These are phyloP conservation scores for Fusarium transvaalense DNA, from an alignment of 2,329 filamentous ascomycete species.

Conservation along the genomic window DNA sequence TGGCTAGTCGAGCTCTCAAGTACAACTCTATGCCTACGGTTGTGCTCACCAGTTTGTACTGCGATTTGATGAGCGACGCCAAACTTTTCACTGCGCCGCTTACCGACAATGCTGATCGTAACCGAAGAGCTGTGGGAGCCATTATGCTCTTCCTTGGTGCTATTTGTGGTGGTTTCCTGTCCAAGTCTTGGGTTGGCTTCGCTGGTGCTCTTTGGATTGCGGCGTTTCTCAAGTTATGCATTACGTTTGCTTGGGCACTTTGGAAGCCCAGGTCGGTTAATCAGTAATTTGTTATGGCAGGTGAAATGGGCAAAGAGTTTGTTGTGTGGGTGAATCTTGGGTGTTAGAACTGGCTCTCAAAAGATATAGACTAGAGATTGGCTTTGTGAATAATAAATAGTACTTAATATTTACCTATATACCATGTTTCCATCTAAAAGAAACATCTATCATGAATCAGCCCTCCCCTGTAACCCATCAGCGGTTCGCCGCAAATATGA, in stretches of 20 bases:
- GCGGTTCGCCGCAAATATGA: too few species aligned
- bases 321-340: not conserved
- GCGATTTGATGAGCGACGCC: conserved; percentile 48
- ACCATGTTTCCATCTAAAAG: too few species aligned
- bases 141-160: conserved; percentile 43
- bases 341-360: not conserved
- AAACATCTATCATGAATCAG: too few species aligned
- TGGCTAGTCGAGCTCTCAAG: conserved; percentile 46
- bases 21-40: conserved; percentile 48
- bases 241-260: conserved; percentile 39
- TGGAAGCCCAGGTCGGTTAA: conserved; percentile 43
- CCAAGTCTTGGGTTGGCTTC: conserved; percentile 47
- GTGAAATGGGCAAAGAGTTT: not conserved
- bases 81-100: conserved; percentile 44
- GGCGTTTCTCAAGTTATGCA: conserved; percentile 44
- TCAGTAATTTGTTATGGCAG: not conserved
- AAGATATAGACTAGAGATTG: not conserved
- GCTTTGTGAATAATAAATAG: not conserved
- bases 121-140: conserved; percentile 39
- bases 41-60: conserved; percentile 47
- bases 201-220: conserved; percentile 48
- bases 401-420: not conserved
- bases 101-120: conserved; percentile 45
- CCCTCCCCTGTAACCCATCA: too few species aligned
- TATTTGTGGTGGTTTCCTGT: conserved; percentile 45